These are phyloP conservation scores for Malassezia nana DNA, from an alignment of 1,284 basidiomycete genomes.

Conservation along the genomic window DNA sequence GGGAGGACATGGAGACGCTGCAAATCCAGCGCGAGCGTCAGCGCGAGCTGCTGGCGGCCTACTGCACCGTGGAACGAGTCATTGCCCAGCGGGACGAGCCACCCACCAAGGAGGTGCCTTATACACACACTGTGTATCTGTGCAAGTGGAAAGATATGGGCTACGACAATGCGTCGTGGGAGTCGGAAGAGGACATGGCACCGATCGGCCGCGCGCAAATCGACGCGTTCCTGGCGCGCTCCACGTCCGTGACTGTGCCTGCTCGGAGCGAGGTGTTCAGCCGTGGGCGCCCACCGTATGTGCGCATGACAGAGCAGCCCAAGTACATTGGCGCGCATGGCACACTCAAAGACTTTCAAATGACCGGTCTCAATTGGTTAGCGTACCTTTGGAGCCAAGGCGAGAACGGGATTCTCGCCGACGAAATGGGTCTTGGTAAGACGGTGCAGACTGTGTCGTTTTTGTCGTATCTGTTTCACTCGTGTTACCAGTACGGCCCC, in stretches of 20 bases:
- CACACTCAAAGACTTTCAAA: slow-evolving; percentile 90
- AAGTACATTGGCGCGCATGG: slow-evolving; percentile 66
- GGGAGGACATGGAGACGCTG: slow-evolving; percentile 75
- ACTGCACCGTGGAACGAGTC: slow-evolving; percentile 83
- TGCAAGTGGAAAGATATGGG: slow-evolving; percentile 94
- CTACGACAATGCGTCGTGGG: slow-evolving; percentile 96
- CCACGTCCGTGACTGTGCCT: slow-evolving; percentile 71
- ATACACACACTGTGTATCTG: slow-evolving; percentile 67
- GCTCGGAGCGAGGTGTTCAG: slow-evolving; percentile 69
- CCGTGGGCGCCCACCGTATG: slow-evolving; percentile 67
- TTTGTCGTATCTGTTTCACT: slow-evolving; percentile 88
- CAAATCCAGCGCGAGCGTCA: slow-evolving; percentile 76
- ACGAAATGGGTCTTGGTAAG: slow-evolving; percentile 99
- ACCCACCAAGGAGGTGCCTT: slow-evolving; percentile 55
- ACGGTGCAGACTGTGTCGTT: slow-evolving; percentile 93
- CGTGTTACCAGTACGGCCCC: slow-evolving; percentile 80
- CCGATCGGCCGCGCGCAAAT: slow-evolving; percentile 58
- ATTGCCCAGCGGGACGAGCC: slow-evolving; percentile 67
- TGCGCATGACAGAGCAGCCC: slow-evolving; percentile 80
- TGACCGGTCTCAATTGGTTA: slow-evolving; percentile 96
- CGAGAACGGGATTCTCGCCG: slow-evolving; percentile 92
- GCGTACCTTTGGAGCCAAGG: slow-evolving; percentile 89
- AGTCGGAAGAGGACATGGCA: slow-evolving; percentile 64
- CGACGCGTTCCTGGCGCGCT: slow-evolving; percentile 67
- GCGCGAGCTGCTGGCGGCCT: slow-evolving; percentile 78